phyloP scores from a whole-genome alignment of 2,329 filamentous ascomycete genomes.

The Orbilia blumenaviensis region DNA sequence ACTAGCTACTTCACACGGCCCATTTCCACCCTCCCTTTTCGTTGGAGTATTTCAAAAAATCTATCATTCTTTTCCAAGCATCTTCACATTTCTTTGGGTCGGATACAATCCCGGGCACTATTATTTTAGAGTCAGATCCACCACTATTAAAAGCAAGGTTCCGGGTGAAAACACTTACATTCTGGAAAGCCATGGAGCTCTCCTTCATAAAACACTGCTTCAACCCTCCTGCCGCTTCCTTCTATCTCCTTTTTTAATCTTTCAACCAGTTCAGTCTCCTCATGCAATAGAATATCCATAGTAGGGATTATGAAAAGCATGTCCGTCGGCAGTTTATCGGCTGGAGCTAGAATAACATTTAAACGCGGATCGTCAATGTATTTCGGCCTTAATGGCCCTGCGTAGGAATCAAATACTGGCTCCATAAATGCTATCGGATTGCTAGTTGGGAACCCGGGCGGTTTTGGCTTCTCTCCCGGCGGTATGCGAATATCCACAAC shows the following conservation, averaged over 20 bases:
- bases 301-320: constrained; percentile 62
- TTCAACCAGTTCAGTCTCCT: constrained; percentile 62
- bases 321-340: constrained; percentile 60
- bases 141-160: neutral
- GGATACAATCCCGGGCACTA: constrained; percentile 54
- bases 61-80: constrained; percentile 26
- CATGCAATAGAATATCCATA: constrained; percentile 62
- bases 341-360: constrained; percentile 60
- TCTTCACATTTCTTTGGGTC: constrained; percentile 42
- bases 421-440: constrained; percentile 62
- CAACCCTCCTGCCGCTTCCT: constrained; percentile 55
- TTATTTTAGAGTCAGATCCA: neutral
- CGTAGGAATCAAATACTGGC: constrained; percentile 64
- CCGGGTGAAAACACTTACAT: constrained; percentile 32
- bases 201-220: constrained; percentile 58
- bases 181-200: constrained; percentile 60
- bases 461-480: constrained; percentile 62
- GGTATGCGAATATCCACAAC: constrained; percentile 61
- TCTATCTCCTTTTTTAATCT: constrained; percentile 58
- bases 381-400: constrained; percentile 58
- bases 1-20: neutral
- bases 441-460: constrained; percentile 57
- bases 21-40: constrained; percentile 41
- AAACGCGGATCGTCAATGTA: constrained; percentile 60
- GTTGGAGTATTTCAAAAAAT: constrained; percentile 28